Percentiles rank a stretch among this genome's conserved stretches.
Evolutionary conservation across 2,329 filamentous ascomycete species (phyloP).

Genomic region (Curvularia verruculosa): DNA sequence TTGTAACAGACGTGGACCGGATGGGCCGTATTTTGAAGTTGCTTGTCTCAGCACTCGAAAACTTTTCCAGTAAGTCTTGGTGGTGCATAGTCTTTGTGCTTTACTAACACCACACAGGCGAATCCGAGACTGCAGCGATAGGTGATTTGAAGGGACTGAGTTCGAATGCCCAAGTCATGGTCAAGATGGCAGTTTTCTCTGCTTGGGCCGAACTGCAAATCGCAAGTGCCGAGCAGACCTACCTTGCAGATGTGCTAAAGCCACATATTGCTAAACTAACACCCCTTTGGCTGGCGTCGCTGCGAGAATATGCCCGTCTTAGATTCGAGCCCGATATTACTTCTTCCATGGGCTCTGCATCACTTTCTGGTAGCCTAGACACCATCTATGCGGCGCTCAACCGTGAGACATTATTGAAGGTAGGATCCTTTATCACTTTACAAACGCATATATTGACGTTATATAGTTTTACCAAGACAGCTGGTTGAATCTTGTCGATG

Average conservation of each 20-base stretch:
- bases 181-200: conserved; percentile 95
- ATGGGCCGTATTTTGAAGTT: conserved; percentile 98
- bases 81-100: conserved; percentile 1
- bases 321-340: conserved; percentile 98
- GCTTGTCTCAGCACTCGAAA: conserved; percentile 86
- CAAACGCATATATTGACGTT: conserved; percentile 14
- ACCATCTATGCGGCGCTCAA: conserved; percentile 95
- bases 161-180: conserved; percentile 97
- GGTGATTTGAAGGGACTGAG: conserved; percentile 92
- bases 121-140: conserved; percentile 82
- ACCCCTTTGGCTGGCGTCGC: conserved; percentile 89
- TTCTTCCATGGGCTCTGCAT: conserved; percentile 80
- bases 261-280: conserved; percentile 90
- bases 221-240: conserved; percentile 88
- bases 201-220: conserved; percentile 98
- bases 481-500: conserved; percentile 95
- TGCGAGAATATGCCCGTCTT: conserved; percentile 90
- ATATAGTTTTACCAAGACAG: conserved; percentile 88
- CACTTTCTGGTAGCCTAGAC: conserved; percentile 83
- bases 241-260: conserved; percentile 84
- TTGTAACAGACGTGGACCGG: conserved; percentile 95
- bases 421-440: conserved; percentile 32
- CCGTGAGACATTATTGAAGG: conserved; percentile 84
- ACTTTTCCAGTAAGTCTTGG: conserved; percentile 70
- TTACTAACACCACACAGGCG: conserved; percentile 50